These are phyloP conservation scores for Ruellia speciosa DNA, from an alignment of 305 asterid species.

Conservation along the genomic window DNA sequence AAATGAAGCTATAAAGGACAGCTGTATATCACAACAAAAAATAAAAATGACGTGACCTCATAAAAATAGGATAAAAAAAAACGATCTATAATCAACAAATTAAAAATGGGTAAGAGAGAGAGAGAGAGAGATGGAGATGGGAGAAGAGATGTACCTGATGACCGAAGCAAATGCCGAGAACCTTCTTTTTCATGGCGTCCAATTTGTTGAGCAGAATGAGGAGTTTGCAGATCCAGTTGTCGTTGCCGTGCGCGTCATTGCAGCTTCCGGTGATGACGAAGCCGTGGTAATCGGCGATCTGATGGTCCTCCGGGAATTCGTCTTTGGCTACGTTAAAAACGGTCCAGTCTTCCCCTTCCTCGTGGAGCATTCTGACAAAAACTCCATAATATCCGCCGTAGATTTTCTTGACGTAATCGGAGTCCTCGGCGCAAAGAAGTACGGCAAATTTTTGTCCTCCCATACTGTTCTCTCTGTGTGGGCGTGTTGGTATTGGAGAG, in stretches of 20 bases:
- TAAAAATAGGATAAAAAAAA: not conserved
- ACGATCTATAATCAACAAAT: not conserved
- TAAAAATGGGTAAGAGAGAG: not conserved
- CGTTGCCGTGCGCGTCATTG: conserved; percentile 70
- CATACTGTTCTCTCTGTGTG: conserved; percentile 25
- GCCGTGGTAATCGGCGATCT: conserved; percentile 49
- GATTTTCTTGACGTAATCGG: conserved; percentile 62
- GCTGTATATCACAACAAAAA: conserved; percentile 20
- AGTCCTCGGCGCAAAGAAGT: conserved; percentile 64
- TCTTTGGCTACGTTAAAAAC: conserved; percentile 41
- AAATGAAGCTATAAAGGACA: conserved; percentile 9
- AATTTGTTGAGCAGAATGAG: conserved; percentile 44
- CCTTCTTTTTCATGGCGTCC: conserved; percentile 54
- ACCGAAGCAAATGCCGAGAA: conserved; percentile 82
- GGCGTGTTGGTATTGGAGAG: not conserved
- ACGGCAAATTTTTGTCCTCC: conserved; percentile 57
- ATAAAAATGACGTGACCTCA: conserved; percentile 10
- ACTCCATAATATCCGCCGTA: conserved; percentile 79
- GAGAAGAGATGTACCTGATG: conserved; percentile 45
- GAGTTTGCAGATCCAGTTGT: conserved; percentile 60
- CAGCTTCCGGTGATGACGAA: conserved; percentile 79
- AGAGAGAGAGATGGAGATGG: not conserved
- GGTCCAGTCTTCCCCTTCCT: conserved; percentile 67
- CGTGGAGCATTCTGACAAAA: conserved; percentile 56
- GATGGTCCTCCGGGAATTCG: conserved; percentile 58